phyloP scores from a whole-genome alignment of 176 grass and related monocot genomes.

The Tillandsia leiboldiana region DNA sequence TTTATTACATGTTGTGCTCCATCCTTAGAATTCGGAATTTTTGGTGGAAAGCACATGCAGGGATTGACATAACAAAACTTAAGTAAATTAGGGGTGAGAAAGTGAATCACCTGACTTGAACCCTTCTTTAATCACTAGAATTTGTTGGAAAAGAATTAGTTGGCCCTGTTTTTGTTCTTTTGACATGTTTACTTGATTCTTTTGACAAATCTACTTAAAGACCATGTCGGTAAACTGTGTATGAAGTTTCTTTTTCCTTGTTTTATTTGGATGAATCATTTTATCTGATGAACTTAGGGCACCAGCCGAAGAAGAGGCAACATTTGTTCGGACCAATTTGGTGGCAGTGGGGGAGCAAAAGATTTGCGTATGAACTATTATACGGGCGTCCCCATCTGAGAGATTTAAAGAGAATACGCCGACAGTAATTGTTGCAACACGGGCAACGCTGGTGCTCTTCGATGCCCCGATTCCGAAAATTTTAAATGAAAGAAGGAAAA shows the following conservation, averaged over 20 bases:
- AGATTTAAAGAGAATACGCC: conserved; percentile 12
- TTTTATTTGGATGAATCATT: conserved; percentile 28
- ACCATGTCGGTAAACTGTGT: too few relatives aligned
- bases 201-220: neutral
- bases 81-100: too few relatives aligned
- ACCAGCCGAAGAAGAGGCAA: conserved; percentile 43
- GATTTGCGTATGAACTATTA: conserved; percentile 55
- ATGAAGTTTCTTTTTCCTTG: neutral
- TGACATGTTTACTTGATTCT: neutral
- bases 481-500: too few relatives aligned
- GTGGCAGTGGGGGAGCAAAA: conserved; percentile 96
- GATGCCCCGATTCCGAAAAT: neutral
- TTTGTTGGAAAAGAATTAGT: neutral
- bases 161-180: neutral
- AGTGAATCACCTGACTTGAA: neutral
- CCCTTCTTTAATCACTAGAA: neutral
- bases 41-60: too few relatives aligned
- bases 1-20: too few relatives aligned
- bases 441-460: neutral
- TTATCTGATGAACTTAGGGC: conserved; percentile 26
- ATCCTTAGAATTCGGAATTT: too few relatives aligned
- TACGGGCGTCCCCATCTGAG: conserved; percentile 27
- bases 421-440: neutral
- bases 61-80: too few relatives aligned
- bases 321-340: conserved; percentile 55